phyloP scores from a whole-genome alignment of 1,284 basidiomycete species.

The Agaricales sp. region DNA sequence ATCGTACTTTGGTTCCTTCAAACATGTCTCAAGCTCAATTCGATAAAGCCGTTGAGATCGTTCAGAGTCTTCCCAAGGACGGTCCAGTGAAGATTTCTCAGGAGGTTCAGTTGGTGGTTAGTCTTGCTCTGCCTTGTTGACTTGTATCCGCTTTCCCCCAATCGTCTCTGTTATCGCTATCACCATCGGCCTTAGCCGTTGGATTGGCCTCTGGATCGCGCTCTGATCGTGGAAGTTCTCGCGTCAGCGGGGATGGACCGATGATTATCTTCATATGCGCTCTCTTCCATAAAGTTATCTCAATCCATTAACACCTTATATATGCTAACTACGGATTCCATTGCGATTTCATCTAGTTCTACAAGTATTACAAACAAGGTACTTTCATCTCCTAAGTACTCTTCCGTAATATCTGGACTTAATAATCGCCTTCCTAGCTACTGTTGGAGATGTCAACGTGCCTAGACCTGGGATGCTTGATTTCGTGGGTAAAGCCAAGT shows the following conservation, averaged over 20 bases:
- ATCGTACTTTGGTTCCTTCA: conserved; percentile 13
- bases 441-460: conserved; percentile 62
- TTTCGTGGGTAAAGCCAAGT: conserved; percentile 78
- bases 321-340: conserved; percentile 2
- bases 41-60: conserved; percentile 70
- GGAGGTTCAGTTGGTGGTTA: conserved; percentile 72
- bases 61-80: conserved; percentile 64
- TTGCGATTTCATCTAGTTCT: conserved; percentile 55
- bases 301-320: conserved; percentile 1
- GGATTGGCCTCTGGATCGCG: too few relatives aligned
- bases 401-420: background rate
- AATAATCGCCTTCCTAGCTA: conserved; percentile 40
- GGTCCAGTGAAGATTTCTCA: conserved; percentile 70
- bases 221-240: too few relatives aligned
- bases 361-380: conserved; percentile 90
- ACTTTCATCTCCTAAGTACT: conserved; percentile 9
- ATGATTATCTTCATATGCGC: background rate
- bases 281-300: too few relatives aligned
- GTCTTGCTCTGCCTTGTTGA: conserved; percentile 21
- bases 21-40: conserved; percentile 62
- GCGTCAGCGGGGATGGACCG: background rate
- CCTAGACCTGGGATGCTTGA: conserved; percentile 64
- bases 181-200: background rate
- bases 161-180: background rate
- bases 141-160: background rate